phyloP scores from a whole-genome alignment of 2,329 filamentous ascomycete species.

The Penicillium sp. region DNA sequence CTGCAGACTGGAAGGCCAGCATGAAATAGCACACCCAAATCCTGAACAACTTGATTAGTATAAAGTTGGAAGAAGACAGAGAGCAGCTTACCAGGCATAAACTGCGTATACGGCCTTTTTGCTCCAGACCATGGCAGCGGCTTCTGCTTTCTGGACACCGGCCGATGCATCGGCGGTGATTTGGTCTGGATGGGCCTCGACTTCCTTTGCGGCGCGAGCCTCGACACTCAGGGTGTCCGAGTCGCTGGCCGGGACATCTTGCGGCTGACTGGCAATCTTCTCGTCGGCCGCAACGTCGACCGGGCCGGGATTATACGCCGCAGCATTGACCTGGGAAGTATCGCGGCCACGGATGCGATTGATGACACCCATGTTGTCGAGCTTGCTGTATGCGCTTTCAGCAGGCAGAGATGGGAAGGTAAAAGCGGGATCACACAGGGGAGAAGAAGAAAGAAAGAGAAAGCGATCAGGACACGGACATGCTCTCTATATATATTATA shows the following conservation, averaged over 20 bases:
- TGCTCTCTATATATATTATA: not conserved
- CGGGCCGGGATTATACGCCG: not conserved
- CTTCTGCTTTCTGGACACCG: constrained; percentile 42
- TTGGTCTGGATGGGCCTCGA: constrained; percentile 20
- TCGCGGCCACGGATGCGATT: constrained; percentile 11
- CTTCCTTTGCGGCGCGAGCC: constrained; percentile 26
- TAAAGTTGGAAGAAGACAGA: not conserved
- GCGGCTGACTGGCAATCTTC: constrained; percentile 5
- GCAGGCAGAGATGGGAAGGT: not conserved
- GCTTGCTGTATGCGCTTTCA: not conserved
- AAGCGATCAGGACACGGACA: not conserved
- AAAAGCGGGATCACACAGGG: not conserved
- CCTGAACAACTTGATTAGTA: constrained; percentile 26
- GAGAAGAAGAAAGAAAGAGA: too few relatives aligned
- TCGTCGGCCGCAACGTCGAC: constrained; percentile 1
- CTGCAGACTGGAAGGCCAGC: constrained; percentile 41
- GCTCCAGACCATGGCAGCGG: constrained; percentile 38
- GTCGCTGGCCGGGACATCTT: constrained; percentile 16
- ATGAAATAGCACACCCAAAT: constrained; percentile 47
- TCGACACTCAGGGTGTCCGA: constrained; percentile 24
- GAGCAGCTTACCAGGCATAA: constrained; percentile 29
- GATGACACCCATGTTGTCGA: constrained; percentile 9
- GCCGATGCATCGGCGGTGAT: constrained; percentile 24
- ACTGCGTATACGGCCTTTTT: constrained; percentile 31
- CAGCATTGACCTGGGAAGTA: constrained; percentile 10